Base-by-base conservation (phyloP, 352 stramenopile genomes). In the Globisporangium camurandrum region DNA sequence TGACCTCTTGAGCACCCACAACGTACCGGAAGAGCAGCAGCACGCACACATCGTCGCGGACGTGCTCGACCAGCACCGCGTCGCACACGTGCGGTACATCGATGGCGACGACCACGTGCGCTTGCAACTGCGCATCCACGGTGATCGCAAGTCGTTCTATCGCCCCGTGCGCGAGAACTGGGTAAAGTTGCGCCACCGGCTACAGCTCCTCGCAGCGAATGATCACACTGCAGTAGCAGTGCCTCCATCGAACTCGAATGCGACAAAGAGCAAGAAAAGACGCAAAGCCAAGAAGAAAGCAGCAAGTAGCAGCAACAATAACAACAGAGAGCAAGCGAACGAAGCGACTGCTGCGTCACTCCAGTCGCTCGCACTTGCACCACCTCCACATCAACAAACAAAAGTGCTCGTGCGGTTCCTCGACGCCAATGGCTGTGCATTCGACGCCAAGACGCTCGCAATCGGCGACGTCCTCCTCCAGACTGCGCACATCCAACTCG, bases 391-490 rank as follows among this genome's bases (percentile, higher is more conserved):
- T 9, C 45, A 22, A 6, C 22, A 39, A 8, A n/a, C n/a, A n/a
- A n/a, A n/a, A n/a, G n/a, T n/a, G n/a, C n/a, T n/a, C 7, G 76
- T 86, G 33, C 66, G 55, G 12, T 88, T 88, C 46, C 54, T 77
- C 19, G 59, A 67, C n/a, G 43, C 0, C 1, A 47, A 67, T 7
- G 51, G 52, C 5, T 26, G 58, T 8, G 69, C 83, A 49, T 66
- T 88, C 23, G 37, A 52, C 1, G 48, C 38, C 4, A 81, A 71
- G 38, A 38, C 17, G 7, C 16, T 54, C 28, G 64, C 48, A 5
- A 68, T 86, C 17, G 59, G 73, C 1, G 73, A 86, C 19, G 69
- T 65, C 11, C 50, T 88, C 11, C 61, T 69, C 56, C 62, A 61
- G 26, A 79, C 69, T 0, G 56, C 49, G 20, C 61, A 50, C 3